Evolutionary conservation across 176 grass and related monocot genomes (phyloP).

Genomic region (Urochloa ruziziensis): DNA sequence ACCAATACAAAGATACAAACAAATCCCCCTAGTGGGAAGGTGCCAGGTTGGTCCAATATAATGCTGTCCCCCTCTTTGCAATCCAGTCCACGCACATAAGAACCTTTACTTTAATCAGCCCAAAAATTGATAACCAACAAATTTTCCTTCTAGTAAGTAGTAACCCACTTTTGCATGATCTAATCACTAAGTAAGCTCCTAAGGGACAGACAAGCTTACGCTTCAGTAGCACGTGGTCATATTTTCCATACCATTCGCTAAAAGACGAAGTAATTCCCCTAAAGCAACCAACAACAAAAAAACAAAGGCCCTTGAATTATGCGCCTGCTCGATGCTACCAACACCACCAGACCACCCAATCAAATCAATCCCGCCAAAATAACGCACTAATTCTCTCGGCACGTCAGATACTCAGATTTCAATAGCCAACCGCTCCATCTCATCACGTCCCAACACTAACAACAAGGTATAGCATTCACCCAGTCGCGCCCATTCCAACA

Average conservation of each 20-base stretch:
- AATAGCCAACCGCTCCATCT: not conserved
- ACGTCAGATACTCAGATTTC: not conserved
- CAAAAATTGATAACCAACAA: not conserved
- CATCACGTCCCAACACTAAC: not conserved
- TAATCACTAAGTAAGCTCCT: not conserved
- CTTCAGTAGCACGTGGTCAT: not conserved
- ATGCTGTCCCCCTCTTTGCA: not conserved
- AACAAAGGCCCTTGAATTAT: not conserved
- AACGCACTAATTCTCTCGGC: not conserved
- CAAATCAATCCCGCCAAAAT: conserved; percentile 31
- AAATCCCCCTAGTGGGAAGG: not conserved
- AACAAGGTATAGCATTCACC: not conserved
- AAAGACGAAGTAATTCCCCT: conserved; percentile 4
- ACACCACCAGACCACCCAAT: not conserved
- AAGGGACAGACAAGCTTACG: conserved; percentile 4
- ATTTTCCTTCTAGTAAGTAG: not conserved
- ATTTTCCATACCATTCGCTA: not conserved
- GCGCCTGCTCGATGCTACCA: conserved; percentile 13
- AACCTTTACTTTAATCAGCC: not conserved
- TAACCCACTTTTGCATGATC: not conserved
- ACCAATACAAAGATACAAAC: not conserved
- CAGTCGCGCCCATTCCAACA: not conserved
- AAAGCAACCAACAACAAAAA: not conserved
- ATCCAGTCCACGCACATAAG: not conserved
- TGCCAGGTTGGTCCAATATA: not conserved